These are phyloP conservation scores for Rhodotorula mucilaginosa DNA, from an alignment of 1,284 basidiomycete species.

Conservation along the genomic window DNA sequence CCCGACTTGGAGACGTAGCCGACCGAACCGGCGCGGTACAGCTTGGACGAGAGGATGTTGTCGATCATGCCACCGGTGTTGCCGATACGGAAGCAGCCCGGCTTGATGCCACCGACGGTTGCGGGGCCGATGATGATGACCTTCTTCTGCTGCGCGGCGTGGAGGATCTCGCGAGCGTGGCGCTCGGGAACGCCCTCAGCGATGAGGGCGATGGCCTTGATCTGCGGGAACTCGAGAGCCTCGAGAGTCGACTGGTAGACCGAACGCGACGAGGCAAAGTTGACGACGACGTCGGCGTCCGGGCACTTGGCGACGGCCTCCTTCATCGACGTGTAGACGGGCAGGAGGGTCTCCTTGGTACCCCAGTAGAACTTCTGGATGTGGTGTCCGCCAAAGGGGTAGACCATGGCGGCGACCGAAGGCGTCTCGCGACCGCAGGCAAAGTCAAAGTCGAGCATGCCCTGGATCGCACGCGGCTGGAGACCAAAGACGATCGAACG, in stretches of 20 bases:
- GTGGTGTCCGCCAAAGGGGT: conserved; percentile 99
- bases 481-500: conserved; percentile 97
- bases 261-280: conserved; percentile 93
- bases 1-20: conserved; percentile 99
- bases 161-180: conserved; percentile 93
- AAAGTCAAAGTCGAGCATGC: conserved; percentile 99
- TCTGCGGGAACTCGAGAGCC: conserved; percentile 67
- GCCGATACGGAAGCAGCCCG: conserved; percentile 98
- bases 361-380: conserved; percentile 98
- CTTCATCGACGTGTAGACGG: conserved; percentile 89
- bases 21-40: conserved; percentile 95
- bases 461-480: conserved; percentile 98
- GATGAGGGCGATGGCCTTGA: conserved; percentile 87
- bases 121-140: conserved; percentile 97
- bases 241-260: conserved; percentile 95
- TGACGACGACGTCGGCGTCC: conserved; percentile 96
- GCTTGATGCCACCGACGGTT: conserved; percentile 99
- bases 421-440: conserved; percentile 91
- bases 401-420: conserved; percentile 98
- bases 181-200: conserved; percentile 98
- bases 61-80: conserved; percentile 99
- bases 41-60: conserved; percentile 98
- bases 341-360: conserved; percentile 95
- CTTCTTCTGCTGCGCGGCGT: conserved; percentile 77
- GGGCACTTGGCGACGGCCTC: conserved; percentile 94